These are phyloP conservation scores for Royoungia palumana DNA, from an alignment of 768 basidiomycete genomes.

Conservation along the genomic window DNA sequence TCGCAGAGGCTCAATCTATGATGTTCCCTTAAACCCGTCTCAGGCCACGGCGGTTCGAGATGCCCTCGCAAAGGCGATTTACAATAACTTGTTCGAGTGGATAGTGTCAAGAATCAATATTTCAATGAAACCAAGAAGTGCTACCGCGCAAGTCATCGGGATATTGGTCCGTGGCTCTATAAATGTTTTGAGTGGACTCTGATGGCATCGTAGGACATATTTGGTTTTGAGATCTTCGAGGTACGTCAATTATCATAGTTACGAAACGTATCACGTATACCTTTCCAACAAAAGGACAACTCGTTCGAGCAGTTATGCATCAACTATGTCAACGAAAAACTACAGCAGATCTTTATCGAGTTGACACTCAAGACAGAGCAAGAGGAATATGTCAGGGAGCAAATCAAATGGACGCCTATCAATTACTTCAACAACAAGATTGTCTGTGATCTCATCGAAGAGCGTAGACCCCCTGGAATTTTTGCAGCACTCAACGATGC, in stretches of 20 bases:
- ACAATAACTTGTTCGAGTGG: constrained; percentile 99
- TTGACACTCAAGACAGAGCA: constrained; percentile 98
- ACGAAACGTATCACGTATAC: background rate
- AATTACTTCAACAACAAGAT: constrained; percentile 99
- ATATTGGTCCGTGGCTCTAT: constrained; percentile 60
- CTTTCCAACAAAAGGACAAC: constrained; percentile 64
- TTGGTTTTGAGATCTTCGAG: constrained; percentile 98
- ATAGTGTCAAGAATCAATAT: constrained; percentile 94
- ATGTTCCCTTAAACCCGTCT: constrained; percentile 90
- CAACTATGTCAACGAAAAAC: constrained; percentile 99
- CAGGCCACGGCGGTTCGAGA: constrained; percentile 89
- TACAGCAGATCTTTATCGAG: constrained; percentile 99
- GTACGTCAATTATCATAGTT: constrained; percentile 35
- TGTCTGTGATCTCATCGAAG: constrained; percentile 97
- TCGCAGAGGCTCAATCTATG: constrained; percentile 91
- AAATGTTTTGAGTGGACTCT: background rate
- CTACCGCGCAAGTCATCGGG: constrained; percentile 80
- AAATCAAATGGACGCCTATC: constrained; percentile 99
- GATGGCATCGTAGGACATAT: constrained; percentile 70
- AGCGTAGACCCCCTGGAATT: constrained; percentile 92
- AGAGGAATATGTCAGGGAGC: constrained; percentile 97
- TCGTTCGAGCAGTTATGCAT: constrained; percentile 98
- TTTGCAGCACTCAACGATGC: constrained; percentile 98
- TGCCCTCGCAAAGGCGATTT: constrained; percentile 92
- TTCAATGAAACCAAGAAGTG: constrained; percentile 86